Percentiles rank a stretch among this genome's conserved stretches.
Evolutionary conservation across 805 yeast species (phyloP).

Genomic region (Candida saitoana): DNA sequence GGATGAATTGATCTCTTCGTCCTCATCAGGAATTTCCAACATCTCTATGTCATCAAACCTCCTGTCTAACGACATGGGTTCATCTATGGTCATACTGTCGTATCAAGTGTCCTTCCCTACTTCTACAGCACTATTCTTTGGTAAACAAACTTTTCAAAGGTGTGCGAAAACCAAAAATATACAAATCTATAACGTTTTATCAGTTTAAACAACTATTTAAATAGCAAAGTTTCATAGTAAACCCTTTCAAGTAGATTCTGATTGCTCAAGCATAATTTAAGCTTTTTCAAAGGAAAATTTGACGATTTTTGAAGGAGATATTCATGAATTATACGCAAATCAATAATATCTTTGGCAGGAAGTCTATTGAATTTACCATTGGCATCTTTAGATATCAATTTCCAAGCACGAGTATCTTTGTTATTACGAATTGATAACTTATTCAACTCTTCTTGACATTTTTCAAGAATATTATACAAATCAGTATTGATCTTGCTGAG

Average conservation of each 20-base stretch:
- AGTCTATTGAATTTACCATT: slow-evolving; percentile 10
- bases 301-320: slow-evolving; percentile 13
- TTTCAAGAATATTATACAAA: slow-evolving; percentile 5
- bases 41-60: slow-evolving; percentile 39
- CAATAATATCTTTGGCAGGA: slow-evolving; percentile 13
- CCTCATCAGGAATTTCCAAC: slow-evolving; percentile 41
- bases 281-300: slow-evolving; percentile 1
- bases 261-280: slow-evolving; percentile 13
- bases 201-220: slow-evolving; percentile 2
- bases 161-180: slow-evolving; percentile 4
- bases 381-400: slow-evolving; percentile 13
- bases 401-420: slow-evolving; percentile 5
- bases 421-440: slow-evolving; percentile 2
- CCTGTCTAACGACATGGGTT: slow-evolving; percentile 7
- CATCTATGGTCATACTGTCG: slow-evolving; percentile 4
- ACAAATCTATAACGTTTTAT: not conserved
- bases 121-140: not conserved
- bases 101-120: too few relatives aligned
- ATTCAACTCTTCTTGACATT: slow-evolving; percentile 14
- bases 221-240: slow-evolving; percentile 9
- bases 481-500: slow-evolving; percentile 5
- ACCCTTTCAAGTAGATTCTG: slow-evolving; percentile 12
- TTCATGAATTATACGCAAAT: slow-evolving; percentile 13
- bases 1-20: slow-evolving; percentile 13
- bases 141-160: slow-evolving; percentile 1